Percentiles rank a stretch among this genome's conserved stretches.
phyloP scores from a whole-genome alignment of 1,284 basidiomycete species.

The Coriolopsis trogii region DNA sequence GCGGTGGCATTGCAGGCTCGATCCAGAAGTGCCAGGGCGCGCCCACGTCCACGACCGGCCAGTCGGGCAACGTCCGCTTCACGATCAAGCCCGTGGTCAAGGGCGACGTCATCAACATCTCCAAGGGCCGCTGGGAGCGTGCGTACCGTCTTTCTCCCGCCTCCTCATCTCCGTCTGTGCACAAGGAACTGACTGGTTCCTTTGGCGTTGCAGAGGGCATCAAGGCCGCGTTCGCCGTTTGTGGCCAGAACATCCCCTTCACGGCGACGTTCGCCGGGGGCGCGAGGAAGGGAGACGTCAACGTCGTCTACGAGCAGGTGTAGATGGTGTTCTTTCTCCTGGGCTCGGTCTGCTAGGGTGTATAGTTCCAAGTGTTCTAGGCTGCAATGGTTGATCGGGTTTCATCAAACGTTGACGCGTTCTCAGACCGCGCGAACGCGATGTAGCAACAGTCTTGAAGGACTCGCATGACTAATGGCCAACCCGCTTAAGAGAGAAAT shows the following conservation, averaged over 20 bases:
- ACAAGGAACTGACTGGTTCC: neutral
- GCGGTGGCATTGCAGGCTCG: slow-evolving; percentile 35
- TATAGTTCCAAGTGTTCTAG: too few species aligned
- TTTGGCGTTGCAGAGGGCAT: slow-evolving; percentile 30
- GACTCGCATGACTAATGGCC: too few species aligned
- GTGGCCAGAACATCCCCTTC: slow-evolving; percentile 35
- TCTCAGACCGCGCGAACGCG: too few species aligned
- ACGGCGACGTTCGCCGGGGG: slow-evolving; percentile 35
- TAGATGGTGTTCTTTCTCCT: neutral
- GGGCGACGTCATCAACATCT: slow-evolving; percentile 36
- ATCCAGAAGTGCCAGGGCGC: slow-evolving; percentile 37
- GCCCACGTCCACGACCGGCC: slow-evolving; percentile 34
- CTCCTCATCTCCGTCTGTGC: neutral
- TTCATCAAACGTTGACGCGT: too few species aligned
- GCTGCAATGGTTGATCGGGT: too few species aligned
- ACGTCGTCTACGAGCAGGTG: slow-evolving; percentile 22
- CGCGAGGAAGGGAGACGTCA: slow-evolving; percentile 33
- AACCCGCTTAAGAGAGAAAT: too few species aligned
- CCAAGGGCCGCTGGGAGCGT: slow-evolving; percentile 40
- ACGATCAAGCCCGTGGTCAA: slow-evolving; percentile 31
- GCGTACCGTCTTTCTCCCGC: slow-evolving; percentile 9
- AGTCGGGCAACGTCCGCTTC: slow-evolving; percentile 32
- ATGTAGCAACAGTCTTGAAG: too few species aligned
- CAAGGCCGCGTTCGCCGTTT: slow-evolving; percentile 34
- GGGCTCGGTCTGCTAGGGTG: slow-evolving; percentile 3